Conservation (phyloP, 805 yeast genomes). For the Dipodascus geniculatus region DNA sequence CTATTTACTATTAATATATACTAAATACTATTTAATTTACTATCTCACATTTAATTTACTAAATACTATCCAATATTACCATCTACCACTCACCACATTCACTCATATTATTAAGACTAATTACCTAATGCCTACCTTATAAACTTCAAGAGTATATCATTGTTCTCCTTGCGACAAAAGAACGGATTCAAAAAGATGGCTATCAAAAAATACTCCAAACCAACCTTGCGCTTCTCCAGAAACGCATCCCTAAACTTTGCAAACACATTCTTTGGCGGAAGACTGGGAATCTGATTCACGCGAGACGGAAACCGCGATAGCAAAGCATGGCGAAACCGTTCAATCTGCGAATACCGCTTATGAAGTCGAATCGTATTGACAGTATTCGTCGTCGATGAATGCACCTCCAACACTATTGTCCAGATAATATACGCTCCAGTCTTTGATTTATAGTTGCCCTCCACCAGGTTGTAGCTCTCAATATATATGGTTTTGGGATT, state of each 20-base stretch:
- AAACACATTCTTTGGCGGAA: slow-evolving; percentile 35
- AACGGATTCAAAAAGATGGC: slow-evolving; percentile 35
- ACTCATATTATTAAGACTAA: too few species aligned
- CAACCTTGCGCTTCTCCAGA: slow-evolving; percentile 29
- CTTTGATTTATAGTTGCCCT: slow-evolving; percentile 22
- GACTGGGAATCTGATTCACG: slow-evolving; percentile 29
- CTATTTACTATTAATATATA: too few species aligned
- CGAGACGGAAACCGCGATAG: slow-evolving; percentile 27
- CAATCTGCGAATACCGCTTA: slow-evolving; percentile 59
- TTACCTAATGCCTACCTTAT: slow-evolving; percentile 6
- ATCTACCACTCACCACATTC: too few species aligned
- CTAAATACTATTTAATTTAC: too few species aligned
- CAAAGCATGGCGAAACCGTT: slow-evolving; percentile 32
- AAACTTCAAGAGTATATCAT: slow-evolving; percentile 26
- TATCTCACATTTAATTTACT: too few species aligned
- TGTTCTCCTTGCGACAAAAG: slow-evolving; percentile 9
- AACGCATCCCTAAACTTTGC: slow-evolving; percentile 25
- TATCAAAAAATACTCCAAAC: slow-evolving; percentile 34
- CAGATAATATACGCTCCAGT: slow-evolving; percentile 34
- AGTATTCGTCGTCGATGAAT: slow-evolving; percentile 16
- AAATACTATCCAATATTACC: too few species aligned
- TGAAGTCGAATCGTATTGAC: slow-evolving; percentile 33
- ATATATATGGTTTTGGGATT: slow-evolving; percentile 33
- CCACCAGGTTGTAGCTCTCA: slow-evolving; percentile 29
- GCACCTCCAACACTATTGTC: slow-evolving; percentile 25